Base-by-base conservation (phyloP, 495 filamentous ascomycete species). In the Pyrenula massariospora region DNA sequence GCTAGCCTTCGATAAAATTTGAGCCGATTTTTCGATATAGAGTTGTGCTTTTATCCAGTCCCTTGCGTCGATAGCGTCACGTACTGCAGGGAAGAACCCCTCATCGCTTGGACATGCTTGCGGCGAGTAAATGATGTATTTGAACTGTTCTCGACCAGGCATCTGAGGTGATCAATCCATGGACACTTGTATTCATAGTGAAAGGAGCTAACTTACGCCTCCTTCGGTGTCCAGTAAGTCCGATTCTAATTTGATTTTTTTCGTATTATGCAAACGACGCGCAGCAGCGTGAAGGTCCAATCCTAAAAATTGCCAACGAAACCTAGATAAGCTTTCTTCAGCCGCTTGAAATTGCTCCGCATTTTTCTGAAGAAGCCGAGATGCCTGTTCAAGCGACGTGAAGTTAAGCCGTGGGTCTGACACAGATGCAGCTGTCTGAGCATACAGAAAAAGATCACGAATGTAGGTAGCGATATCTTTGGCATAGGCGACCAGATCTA, bases 131-230 rank as follows among this genome's bases (percentile, higher is more conserved):
- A 98, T 61, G 62, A 96, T 80, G 72, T 98, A 93, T 67, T 93
- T 95, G 76, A 90, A 98, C 72, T 96, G 94, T 24, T 87, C 87
- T 58, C 93, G 83, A 64, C 88, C 87, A 25, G 89, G 91, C 24
- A 95, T 75, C 87, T 93, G 59, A 54, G 25, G 15, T 25, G 48
- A 55, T 25, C 50, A 22, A 23, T 56, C 19, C 24, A 12, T 25
- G 25, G 15, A 15, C 31, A 42, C 31, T 42, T 42, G 19, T 5
- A 52, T 56, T 42, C 8, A 42, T 42, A 42, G 31, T 42, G 31
- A 42, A 42, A 42, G 31, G 31, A 42, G 31, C 15, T 23, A 62
- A 25, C 83, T 72, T 78, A 94, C 84, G 50, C 92, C 90, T 31
- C 83, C 87, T 22, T 79, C 79, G 55, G 88, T 62, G 67, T 97